Evolutionary conservation across 306 rosid species (phyloP), one percentile per base, ranked within the genome.

Genomic region (Quercus dentata): DNA sequence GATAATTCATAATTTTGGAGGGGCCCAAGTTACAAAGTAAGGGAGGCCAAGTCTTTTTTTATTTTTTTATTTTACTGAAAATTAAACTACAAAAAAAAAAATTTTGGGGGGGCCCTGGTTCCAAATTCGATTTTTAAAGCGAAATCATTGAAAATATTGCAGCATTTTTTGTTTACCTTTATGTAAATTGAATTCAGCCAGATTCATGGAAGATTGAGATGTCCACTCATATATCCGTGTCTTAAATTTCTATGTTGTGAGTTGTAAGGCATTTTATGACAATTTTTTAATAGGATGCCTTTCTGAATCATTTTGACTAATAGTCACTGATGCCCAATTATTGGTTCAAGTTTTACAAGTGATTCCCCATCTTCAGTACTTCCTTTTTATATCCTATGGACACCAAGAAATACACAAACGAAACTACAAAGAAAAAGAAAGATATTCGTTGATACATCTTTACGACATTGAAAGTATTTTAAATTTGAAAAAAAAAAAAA

Each of bases 241-340:
- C 14, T 69, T 78, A 72, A 72, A 52, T 38, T 73, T 51, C 31
- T 54, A 19, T 56, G 69, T 71, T 74, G 23, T 74, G 87, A 83
- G 85, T 76, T 80, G 89, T 78, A 79, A 19, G 31, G 84, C 87
- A 80, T 80, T 87, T 78, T 21, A 19, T 41, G 33, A 77, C 46
- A 69, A 4, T 8, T 30, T 63, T 71, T 71, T 14, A 30, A 21
- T 80, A 76, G 28, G 88, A 74, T 80, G 83, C 75, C 30, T 41
- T 78, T 70, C 51, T 67, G 79, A 78, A 77, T 86, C 83, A 55
- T 84, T 86, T 68, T 79, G 88, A 76, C 89, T 76, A 77, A 83
- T 80, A 68, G 92, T 86, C 83, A 77, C 57, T 58, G 80, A 90
- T 85, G 79, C 88, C 83, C 85, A 71, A 86, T 83, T 79, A 85